Evolutionary conservation across 2,329 filamentous ascomycete species (phyloP), one percentile per base, ranked within the genome.

Genomic region (Harringtonia lauricola): DNA sequence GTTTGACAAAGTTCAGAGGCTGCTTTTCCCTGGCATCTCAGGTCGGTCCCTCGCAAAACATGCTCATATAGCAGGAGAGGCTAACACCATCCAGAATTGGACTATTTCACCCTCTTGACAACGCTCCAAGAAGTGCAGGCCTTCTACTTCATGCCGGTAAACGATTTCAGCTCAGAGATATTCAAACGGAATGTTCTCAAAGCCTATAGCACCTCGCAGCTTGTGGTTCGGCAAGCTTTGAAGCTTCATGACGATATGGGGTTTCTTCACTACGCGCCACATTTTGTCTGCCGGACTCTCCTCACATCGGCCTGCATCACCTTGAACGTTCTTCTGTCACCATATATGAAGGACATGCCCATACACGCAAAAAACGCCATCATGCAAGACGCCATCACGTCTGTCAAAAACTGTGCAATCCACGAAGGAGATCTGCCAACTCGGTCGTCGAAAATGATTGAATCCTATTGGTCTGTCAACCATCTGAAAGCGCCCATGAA

Each of bases 61-160:
- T 15, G 36, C n/a, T 4, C 19, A n/a, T 36, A 21, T 26, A 14
- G 14, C 14, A 15, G n/a, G 14, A 36, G 2, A 14, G 17, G 7
- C 13, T 24, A 9, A n/a, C 54, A 50, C 33, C 48, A 14, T 15
- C 3, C 51, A 71, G 70, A 72, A 33, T 55, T 70, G 19, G 66
- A 70, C 42, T 60, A 64, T 15, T 71, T 74, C 51, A 67, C 69
- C 39, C 57, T 71, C 9, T 55, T 74, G 4, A 61, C 70, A 0
- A 66, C 70, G 1, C 63, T 68, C 19, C 62, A 74, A n/a, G 71
- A 76, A 44, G 64, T 76, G 9, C 71, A 76, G 48, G 57, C 61
- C 2, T 74, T 68, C 55, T 74, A 74, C 58, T 68, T 75, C 50
- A 61, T 66, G 48, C 67, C 67, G 3, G 60, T 63, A 0, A 60